phyloP scores from a whole-genome alignment of 257 asterid species.

The Eustoma russellianum region DNA sequence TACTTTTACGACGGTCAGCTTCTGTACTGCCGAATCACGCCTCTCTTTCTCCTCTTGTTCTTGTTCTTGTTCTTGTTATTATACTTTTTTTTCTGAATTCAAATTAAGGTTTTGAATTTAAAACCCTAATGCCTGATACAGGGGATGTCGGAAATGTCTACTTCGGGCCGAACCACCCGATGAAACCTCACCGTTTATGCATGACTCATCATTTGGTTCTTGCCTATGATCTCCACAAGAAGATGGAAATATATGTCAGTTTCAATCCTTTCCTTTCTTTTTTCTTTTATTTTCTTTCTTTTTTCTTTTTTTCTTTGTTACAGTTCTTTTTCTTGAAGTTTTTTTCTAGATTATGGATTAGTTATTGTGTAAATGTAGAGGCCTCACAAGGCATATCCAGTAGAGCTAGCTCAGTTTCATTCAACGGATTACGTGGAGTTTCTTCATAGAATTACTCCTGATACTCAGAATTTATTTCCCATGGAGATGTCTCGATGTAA shows the following conservation, averaged over 20 bases:
- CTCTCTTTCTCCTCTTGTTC: background rate
- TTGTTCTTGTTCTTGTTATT: background rate
- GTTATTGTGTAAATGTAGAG: constrained; percentile 42
- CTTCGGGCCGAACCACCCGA: constrained; percentile 98
- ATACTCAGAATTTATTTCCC: constrained; percentile 45
- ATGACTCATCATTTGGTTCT: constrained; percentile 99
- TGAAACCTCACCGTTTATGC: constrained; percentile 97
- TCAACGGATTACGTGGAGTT: constrained; percentile 95
- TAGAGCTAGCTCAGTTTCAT: constrained; percentile 97
- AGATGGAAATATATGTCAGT: constrained; percentile 97
- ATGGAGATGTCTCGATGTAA: constrained; percentile 66
- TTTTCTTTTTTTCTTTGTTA: background rate
- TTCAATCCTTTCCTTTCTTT: background rate
- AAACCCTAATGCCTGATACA: constrained; percentile 25
- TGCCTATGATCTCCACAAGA: constrained; percentile 79
- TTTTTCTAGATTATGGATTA: background rate
- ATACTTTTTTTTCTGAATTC: background rate
- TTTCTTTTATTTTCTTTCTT: background rate
- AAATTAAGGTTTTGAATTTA: background rate
- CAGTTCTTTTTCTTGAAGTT: background rate
- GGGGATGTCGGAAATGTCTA: constrained; percentile 98
- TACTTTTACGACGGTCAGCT: constrained; percentile 82
- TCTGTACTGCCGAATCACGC: background rate
- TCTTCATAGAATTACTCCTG: constrained; percentile 78
- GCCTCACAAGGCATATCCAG: constrained; percentile 97